Percentiles rank a stretch among this genome's conserved stretches.
Conservation (phyloP, 176 grass and related monocot genomes). For the Otatea glauca region DNA sequence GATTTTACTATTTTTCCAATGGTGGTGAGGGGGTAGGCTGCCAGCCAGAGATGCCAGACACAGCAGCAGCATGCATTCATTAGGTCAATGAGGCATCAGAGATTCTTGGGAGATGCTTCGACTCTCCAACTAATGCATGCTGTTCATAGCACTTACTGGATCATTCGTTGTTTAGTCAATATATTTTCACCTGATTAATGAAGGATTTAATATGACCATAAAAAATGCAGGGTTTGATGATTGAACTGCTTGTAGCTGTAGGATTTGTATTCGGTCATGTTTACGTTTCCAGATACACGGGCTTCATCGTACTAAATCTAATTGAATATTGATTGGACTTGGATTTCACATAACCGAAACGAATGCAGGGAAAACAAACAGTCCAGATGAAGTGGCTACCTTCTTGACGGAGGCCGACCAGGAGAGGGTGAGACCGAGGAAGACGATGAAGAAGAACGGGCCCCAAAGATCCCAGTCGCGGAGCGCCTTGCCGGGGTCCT, state of each 20-base stretch:
- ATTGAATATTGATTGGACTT: neutral
- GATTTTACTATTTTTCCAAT: neutral
- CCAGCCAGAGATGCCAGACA: neutral
- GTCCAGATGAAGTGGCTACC: conserved; percentile 42
- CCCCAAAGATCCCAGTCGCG: conserved; percentile 98
- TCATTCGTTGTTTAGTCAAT: neutral
- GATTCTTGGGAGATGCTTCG: neutral
- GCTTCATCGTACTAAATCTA: neutral
- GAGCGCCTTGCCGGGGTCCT: conserved; percentile 90
- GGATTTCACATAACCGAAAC: neutral
- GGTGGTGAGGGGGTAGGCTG: neutral
- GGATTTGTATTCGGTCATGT: neutral
- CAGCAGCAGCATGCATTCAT: neutral
- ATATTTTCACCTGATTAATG: neutral
- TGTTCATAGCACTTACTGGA: neutral
- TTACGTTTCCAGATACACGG: neutral
- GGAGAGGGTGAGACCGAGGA: conserved; percentile 85
- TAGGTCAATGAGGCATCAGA: neutral
- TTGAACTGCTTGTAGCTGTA: neutral
- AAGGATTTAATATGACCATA: neutral
- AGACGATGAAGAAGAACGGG: conserved; percentile 96
- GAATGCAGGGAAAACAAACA: neutral
- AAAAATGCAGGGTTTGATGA: neutral
- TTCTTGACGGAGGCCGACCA: conserved; percentile 83
- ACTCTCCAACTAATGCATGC: neutral